A percentile compares a stretch with the other conserved stretches of the same genome.
phyloP scores from a whole-genome alignment of 495 filamentous ascomycete genomes.

The Baudoinia panamericana region DNA sequence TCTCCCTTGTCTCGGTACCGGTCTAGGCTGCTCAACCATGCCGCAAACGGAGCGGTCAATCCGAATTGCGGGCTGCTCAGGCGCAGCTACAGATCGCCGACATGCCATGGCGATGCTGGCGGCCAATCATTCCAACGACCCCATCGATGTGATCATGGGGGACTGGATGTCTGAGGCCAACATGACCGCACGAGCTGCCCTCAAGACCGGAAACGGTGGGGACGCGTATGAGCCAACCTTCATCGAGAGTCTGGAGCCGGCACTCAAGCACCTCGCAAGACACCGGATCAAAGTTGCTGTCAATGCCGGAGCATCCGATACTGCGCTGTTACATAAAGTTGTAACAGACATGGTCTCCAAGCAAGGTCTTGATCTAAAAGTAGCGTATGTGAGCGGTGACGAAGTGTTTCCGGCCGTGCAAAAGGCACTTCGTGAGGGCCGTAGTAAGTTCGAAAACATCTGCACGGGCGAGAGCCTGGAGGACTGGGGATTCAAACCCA shows the following conservation, averaged over 20 bases:
- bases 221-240: slow-evolving; percentile 42
- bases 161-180: slow-evolving; percentile 48
- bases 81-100: slow-evolving; percentile 43
- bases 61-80: slow-evolving; percentile 32
- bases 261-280: slow-evolving; percentile 37
- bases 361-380: slow-evolving; percentile 36
- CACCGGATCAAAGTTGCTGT: slow-evolving; percentile 43
- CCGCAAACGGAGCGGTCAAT: slow-evolving; percentile 15
- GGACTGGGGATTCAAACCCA: slow-evolving; percentile 41
- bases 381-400: slow-evolving; percentile 42
- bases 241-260: slow-evolving; percentile 40
- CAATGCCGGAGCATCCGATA: slow-evolving; percentile 45
- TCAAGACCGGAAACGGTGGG: slow-evolving; percentile 28
- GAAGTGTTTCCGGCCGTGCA: slow-evolving; percentile 38
- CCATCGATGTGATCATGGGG: slow-evolving; percentile 43
- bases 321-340: slow-evolving; percentile 35
- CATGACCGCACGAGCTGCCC: slow-evolving; percentile 37
- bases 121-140: slow-evolving; percentile 35
- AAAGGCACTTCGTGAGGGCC: slow-evolving; percentile 27
- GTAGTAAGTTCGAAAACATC: slow-evolving; percentile 37
- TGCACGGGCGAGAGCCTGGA: slow-evolving; percentile 38
- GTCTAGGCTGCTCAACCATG: neutral
- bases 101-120: slow-evolving; percentile 43
- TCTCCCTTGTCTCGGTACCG: neutral
- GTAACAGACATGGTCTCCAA: slow-evolving; percentile 34